phyloP scores from a whole-genome alignment of 1,284 basidiomycete genomes.

The Spongispora temasekensis region DNA sequence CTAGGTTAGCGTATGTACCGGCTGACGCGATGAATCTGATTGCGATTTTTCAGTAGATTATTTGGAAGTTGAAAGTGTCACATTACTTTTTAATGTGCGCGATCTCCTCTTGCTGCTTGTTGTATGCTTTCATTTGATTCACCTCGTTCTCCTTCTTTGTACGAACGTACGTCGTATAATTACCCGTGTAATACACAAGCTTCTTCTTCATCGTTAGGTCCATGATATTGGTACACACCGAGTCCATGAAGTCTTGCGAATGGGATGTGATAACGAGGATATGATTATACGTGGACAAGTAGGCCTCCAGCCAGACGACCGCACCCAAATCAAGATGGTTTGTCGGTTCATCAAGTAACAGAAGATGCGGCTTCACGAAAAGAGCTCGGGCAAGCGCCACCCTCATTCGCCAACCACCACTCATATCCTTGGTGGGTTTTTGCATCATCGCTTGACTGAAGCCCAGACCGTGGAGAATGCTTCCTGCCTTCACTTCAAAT shows the following conservation, averaged over 20 bases:
- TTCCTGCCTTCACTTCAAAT: constrained; percentile 95
- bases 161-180: constrained; percentile 95
- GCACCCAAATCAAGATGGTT: constrained; percentile 96
- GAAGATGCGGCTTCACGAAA: constrained; percentile 94
- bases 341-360: constrained; percentile 88
- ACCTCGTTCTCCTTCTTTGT: constrained; percentile 97
- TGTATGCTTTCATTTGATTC: constrained; percentile 99
- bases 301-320: constrained; percentile 98
- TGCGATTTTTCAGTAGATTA: constrained; percentile 12
- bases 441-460: constrained; percentile 93
- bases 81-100: constrained; percentile 93
- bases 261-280: constrained; percentile 96
- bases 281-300: constrained; percentile 97
- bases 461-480: constrained; percentile 96
- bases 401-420: constrained; percentile 99
- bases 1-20: constrained; percentile 98
- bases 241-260: constrained; percentile 99
- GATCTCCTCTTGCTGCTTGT: constrained; percentile 98
- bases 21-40: constrained; percentile 93
- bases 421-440: constrained; percentile 98
- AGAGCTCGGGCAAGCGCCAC: constrained; percentile 95
- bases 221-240: constrained; percentile 97
- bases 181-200: constrained; percentile 92
- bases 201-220: constrained; percentile 91
- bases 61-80: neutral